A percentile compares a stretch with the other conserved stretches of the same genome.
Conservation (phyloP, 768 basidiomycete genomes). For the Leccinum variicolor region DNA sequence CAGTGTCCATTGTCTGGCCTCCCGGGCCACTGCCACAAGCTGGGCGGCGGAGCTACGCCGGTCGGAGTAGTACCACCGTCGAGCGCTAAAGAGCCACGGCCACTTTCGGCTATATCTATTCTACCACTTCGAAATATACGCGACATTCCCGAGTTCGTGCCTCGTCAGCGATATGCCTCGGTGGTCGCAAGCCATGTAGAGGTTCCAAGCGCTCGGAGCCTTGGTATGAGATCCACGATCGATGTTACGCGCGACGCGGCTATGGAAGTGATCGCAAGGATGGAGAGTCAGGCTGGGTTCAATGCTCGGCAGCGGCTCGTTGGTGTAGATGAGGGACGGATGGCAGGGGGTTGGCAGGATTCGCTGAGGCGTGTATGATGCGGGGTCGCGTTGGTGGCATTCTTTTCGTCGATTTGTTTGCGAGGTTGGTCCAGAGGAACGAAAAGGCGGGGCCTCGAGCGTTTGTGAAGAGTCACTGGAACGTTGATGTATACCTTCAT, state of each 20-base stretch:
- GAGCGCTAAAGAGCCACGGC: background rate
- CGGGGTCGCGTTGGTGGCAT: background rate
- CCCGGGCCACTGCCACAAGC: slow-evolving; percentile 16
- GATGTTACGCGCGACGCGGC: slow-evolving; percentile 16
- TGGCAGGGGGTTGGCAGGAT: slow-evolving; percentile 2
- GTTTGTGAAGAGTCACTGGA: background rate
- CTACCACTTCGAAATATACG: slow-evolving; percentile 5
- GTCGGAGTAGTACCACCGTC: background rate
- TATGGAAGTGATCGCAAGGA: slow-evolving; percentile 17
- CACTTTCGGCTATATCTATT: background rate
- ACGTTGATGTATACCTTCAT: background rate
- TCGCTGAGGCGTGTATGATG: slow-evolving; percentile 5
- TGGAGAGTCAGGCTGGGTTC: slow-evolving; percentile 19
- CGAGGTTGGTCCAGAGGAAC: background rate
- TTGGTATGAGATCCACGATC: background rate
- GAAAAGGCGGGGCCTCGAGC: background rate
- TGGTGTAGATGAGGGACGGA: slow-evolving; percentile 3
- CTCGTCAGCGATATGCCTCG: slow-evolving; percentile 13
- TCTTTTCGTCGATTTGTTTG: slow-evolving; percentile 21
- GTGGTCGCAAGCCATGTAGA: background rate
- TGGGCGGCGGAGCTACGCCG: slow-evolving; percentile 3
- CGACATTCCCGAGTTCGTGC: slow-evolving; percentile 27
- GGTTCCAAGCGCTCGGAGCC: background rate
- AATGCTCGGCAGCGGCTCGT: slow-evolving; percentile 2
- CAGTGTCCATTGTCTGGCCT: slow-evolving; percentile 24